phyloP scores from a whole-genome alignment of 163 green algal genomes.

The Chlamydomonas reinhardtii region DNA sequence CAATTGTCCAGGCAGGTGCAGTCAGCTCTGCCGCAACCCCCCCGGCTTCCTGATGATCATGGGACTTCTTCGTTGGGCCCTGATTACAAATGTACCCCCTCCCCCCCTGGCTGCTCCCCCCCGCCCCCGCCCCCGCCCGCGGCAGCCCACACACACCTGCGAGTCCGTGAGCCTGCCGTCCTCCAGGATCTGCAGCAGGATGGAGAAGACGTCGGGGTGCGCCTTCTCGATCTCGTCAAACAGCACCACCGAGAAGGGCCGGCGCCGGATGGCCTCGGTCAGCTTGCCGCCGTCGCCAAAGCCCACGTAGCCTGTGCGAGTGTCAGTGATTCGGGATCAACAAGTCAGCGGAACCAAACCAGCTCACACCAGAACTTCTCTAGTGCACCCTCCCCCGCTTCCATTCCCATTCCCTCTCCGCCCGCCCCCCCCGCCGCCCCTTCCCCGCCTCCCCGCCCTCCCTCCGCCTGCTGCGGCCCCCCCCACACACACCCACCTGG shows the following conservation, averaged over 20 bases:
- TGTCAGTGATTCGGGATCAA: neutral
- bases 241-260: constrained; percentile 86
- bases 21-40: too few species aligned
- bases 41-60: too few species aligned
- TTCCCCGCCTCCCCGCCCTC: neutral
- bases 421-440: too few species aligned
- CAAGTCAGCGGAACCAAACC: neutral
- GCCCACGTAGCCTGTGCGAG: constrained; percentile 79
- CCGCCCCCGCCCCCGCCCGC: too few species aligned
- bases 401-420: too few species aligned
- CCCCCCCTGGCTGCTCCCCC: too few species aligned
- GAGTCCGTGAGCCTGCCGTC: constrained; percentile 90
- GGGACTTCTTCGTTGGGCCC: too few species aligned
- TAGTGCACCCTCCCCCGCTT: too few species aligned
- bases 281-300: constrained; percentile 90
- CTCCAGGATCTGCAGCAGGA: constrained; percentile 93
- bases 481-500: constrained; percentile 62
- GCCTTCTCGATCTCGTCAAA: constrained; percentile 95
- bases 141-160: too few species aligned
- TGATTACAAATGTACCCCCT: too few species aligned
- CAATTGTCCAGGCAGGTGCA: too few species aligned
- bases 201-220: constrained; percentile 94
- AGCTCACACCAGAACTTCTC: too few species aligned
- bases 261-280: constrained; percentile 89
- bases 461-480: neutral